Conservation (phyloP, 2,329 filamentous ascomycete species). For the Thielaviopsis punctulata region DNA sequence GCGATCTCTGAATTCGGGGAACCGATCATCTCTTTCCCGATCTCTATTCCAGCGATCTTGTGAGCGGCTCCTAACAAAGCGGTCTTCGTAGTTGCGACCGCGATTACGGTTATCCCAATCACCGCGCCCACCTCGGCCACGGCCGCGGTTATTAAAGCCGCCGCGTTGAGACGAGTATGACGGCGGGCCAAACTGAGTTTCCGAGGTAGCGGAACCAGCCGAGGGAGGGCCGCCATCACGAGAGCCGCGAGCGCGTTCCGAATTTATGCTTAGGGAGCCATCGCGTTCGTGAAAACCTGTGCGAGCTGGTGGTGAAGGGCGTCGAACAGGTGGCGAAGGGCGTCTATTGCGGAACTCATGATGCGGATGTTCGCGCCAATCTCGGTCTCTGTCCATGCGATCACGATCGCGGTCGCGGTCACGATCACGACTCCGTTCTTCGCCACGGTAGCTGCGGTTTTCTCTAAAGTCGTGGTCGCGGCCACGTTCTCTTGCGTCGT, state of each 20-base stretch:
- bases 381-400: conserved; percentile 28
- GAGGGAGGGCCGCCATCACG: conserved; percentile 54
- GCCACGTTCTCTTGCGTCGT: conserved; percentile 43
- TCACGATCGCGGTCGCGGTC: conserved; percentile 30
- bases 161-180: conserved; percentile 35
- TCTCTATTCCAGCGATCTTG: conserved; percentile 43
- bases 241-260: conserved; percentile 49
- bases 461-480: conserved; percentile 43
- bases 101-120: conserved; percentile 32
- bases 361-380: conserved; percentile 28
- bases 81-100: conserved; percentile 42
- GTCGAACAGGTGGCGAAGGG: conserved; percentile 40
- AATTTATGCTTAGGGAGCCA: conserved; percentile 45
- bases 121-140: conserved; percentile 28
- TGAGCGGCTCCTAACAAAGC: conserved; percentile 48
- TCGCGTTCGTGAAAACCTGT: conserved; percentile 47
- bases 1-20: conserved; percentile 23
- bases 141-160: conserved; percentile 34
- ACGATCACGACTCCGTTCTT: conserved; percentile 42
- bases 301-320: conserved; percentile 47
- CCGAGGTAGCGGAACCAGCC: conserved; percentile 53
- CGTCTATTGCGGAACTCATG: conserved; percentile 25
- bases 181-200: conserved; percentile 39
- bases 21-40: conserved; percentile 33
- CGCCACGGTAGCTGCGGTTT: conserved; percentile 31